Conservation (phyloP, 768 basidiomycete species). For the Russula foetens region DNA sequence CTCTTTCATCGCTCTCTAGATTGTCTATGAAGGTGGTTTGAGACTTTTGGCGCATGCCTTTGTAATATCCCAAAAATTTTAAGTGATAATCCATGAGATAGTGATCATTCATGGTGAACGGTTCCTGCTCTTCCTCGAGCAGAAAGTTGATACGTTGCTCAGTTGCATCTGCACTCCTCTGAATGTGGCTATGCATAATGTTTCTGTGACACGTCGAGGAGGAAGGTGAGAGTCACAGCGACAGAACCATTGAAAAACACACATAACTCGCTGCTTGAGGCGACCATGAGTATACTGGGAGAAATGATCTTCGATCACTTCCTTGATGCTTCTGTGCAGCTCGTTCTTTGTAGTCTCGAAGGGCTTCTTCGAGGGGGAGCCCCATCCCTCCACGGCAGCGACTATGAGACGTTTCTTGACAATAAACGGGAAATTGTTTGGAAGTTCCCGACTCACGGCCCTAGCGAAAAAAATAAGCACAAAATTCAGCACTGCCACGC, state of each 20-base stretch:
- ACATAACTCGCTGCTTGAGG: slow-evolving; percentile 20
- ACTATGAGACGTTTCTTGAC: slow-evolving; percentile 22
- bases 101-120: slow-evolving; percentile 23
- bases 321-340: slow-evolving; percentile 16
- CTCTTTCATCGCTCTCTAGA: background rate
- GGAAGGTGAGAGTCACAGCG: no score
- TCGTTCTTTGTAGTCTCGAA: slow-evolving; percentile 18
- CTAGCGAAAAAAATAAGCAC: slow-evolving; percentile 27
- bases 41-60: slow-evolving; percentile 22
- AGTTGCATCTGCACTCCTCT: background rate
- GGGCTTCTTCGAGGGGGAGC: slow-evolving; percentile 15
- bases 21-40: background rate
- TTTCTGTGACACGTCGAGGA: background rate
- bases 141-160: slow-evolving; percentile 8
- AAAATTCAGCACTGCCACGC: background rate
- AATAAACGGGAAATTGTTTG: slow-evolving; percentile 49
- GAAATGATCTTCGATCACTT: slow-evolving; percentile 19
- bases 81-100: slow-evolving; percentile 28
- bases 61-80: slow-evolving; percentile 46
- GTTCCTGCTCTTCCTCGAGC: slow-evolving; percentile 11
- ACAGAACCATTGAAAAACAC: background rate
- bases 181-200: slow-evolving; percentile 4
- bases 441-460: slow-evolving; percentile 59
- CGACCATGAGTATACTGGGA: slow-evolving; percentile 16
- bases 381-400: slow-evolving; percentile 17